Conservation (phyloP, 306 rosid genomes). For the Nissolia schottii region DNA sequence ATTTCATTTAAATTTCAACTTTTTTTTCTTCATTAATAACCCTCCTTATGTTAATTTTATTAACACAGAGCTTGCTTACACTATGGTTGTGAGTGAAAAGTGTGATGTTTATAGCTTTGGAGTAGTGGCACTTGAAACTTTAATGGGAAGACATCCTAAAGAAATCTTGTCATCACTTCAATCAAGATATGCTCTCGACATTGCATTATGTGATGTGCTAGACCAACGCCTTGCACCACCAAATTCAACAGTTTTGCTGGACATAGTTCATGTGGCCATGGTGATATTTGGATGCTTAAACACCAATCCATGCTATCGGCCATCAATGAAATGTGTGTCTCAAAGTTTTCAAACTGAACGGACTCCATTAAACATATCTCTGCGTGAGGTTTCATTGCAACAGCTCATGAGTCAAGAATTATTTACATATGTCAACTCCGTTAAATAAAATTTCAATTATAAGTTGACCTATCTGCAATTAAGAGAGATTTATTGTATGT, state of each 20-base stretch:
- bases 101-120: no score
- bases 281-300: neutral
- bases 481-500: no score
- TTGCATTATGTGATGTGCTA: neutral
- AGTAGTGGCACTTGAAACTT: neutral
- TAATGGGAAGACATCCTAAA: neutral
- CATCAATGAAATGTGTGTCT: neutral
- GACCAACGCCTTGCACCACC: neutral
- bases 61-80: no score
- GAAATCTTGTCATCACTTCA: neutral
- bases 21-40: neutral
- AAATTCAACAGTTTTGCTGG: neutral
- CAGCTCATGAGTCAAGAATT: neutral
- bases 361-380: neutral
- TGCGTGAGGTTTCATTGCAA: neutral
- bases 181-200: neutral
- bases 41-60: neutral
- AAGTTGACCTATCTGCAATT: neutral
- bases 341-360: neutral
- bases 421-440: neutral
- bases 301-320: neutral
- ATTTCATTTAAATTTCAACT: neutral
- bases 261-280: neutral
- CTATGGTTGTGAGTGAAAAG: no score
- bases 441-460: neutral